These are phyloP conservation scores for Bretschneidera sinensis DNA, from an alignment of 345 rosid species.

Conservation along the genomic window DNA sequence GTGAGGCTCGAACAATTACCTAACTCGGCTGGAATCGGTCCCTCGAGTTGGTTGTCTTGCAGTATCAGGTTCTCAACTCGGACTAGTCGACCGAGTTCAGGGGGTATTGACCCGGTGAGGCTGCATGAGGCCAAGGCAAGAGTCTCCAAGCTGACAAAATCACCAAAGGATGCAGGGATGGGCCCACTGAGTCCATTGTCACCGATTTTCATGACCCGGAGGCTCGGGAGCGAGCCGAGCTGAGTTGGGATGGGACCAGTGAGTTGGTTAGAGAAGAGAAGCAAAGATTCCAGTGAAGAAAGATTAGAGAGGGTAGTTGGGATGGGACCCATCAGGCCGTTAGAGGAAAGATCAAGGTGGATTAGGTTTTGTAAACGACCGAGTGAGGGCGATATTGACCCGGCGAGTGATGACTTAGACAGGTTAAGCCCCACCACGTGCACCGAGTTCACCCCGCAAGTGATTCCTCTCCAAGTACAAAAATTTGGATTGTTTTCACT, in stretches of 20 bases:
- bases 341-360: slow-evolving; percentile 93
- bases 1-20: slow-evolving; percentile 75
- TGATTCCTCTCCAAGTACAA: slow-evolving; percentile 73
- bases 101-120: slow-evolving; percentile 65
- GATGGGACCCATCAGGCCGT: slow-evolving; percentile 74
- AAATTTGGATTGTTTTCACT: slow-evolving; percentile 36
- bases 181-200: slow-evolving; percentile 74
- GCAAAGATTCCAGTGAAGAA: slow-evolving; percentile 69
- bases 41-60: slow-evolving; percentile 65
- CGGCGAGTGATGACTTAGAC: slow-evolving; percentile 54
- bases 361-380: slow-evolving; percentile 60
- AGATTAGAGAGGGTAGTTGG: slow-evolving; percentile 83
- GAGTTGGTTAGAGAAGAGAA: slow-evolving; percentile 84
- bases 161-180: slow-evolving; percentile 63
- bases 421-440: slow-evolving; percentile 58
- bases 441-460: slow-evolving; percentile 40
- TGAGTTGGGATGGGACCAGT: slow-evolving; percentile 65
- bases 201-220: slow-evolving; percentile 66
- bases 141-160: slow-evolving; percentile 46
- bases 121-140: slow-evolving; percentile 75
- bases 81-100: slow-evolving; percentile 49
- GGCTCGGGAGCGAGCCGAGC: slow-evolving; percentile 55
- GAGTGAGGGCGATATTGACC: slow-evolving; percentile 61
- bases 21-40: slow-evolving; percentile 61
- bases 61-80: slow-evolving; percentile 41